These are phyloP conservation scores for Penicillium samsonianum DNA, from an alignment of 495 filamentous ascomycete species.

Conservation along the genomic window DNA sequence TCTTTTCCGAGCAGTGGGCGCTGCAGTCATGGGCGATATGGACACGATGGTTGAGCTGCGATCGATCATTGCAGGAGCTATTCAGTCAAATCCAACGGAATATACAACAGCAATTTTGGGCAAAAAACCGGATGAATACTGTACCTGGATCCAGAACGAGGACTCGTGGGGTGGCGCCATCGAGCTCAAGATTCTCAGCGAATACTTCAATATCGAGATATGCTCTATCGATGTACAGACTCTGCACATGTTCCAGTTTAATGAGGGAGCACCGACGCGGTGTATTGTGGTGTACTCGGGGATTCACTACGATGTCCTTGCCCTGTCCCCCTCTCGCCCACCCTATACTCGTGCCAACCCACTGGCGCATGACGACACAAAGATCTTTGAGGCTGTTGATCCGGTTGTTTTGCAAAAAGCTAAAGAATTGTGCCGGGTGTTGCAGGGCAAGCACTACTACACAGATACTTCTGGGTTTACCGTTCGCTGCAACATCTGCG, in stretches of 20 bases:
- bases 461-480: slow-evolving; percentile 84
- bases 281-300: slow-evolving; percentile 90
- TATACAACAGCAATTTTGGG: slow-evolving; percentile 80
- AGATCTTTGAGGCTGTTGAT: slow-evolving; percentile 72
- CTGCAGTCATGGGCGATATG: slow-evolving; percentile 69
- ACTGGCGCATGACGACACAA: slow-evolving; percentile 71
- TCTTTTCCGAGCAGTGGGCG: slow-evolving; percentile 86
- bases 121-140: slow-evolving; percentile 73
- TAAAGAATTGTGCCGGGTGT: slow-evolving; percentile 67
- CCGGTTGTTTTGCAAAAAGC: slow-evolving; percentile 69
- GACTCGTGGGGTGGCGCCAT: slow-evolving; percentile 92
- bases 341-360: slow-evolving; percentile 57
- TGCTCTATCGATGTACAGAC: slow-evolving; percentile 78
- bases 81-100: slow-evolving; percentile 67
- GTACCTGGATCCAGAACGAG: slow-evolving; percentile 76
- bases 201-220: slow-evolving; percentile 87
- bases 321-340: slow-evolving; percentile 65
- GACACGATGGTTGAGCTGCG: slow-evolving; percentile 77
- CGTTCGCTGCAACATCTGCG: slow-evolving; percentile 78
- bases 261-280: slow-evolving; percentile 67
- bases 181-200: slow-evolving; percentile 80
- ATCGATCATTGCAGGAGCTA: slow-evolving; percentile 76
- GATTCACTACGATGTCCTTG: slow-evolving; percentile 94
- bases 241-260: slow-evolving; percentile 71
- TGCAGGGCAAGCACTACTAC: slow-evolving; percentile 77